Conservation (phyloP, 371 early-diverging fungal genomes). For the Rhizomucor pusillus region DNA sequence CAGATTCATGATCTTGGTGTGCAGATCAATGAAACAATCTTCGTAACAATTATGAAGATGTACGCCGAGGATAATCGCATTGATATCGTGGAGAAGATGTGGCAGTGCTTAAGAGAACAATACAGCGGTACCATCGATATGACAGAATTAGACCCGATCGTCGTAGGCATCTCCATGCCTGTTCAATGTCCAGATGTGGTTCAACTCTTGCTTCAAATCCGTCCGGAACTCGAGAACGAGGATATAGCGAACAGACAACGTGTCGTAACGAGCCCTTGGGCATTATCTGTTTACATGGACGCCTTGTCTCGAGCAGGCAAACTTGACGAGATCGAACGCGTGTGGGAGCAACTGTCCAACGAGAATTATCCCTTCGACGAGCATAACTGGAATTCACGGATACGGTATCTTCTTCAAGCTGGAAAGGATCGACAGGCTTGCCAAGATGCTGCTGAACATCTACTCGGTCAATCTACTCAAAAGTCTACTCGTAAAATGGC, state of each 20-base stretch:
- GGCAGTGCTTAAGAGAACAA: slow-evolving; percentile 19
- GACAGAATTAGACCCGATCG: slow-evolving; percentile 6
- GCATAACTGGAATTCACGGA: slow-evolving; percentile 42
- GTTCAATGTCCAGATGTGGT: background rate
- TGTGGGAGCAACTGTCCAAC: slow-evolving; percentile 24
- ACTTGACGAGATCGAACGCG: slow-evolving; percentile 14
- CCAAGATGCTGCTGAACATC: slow-evolving; percentile 6
- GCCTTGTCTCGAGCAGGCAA: slow-evolving; percentile 17
- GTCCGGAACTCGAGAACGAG: background rate
- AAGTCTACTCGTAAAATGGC: background rate
- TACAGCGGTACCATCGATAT: background rate
- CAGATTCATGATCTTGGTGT: slow-evolving; percentile 24
- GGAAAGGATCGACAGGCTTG: slow-evolving; percentile 19
- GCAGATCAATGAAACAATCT: slow-evolving; percentile 11
- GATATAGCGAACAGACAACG: background rate
- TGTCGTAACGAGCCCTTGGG: slow-evolving; percentile 18
- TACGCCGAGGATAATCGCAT: slow-evolving; percentile 18
- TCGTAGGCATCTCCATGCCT: slow-evolving; percentile 2
- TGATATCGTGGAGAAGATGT: slow-evolving; percentile 32
- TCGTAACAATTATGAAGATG: slow-evolving; percentile 31
- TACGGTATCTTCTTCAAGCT: slow-evolving; percentile 10
- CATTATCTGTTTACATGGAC: slow-evolving; percentile 37
- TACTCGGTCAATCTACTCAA: background rate
- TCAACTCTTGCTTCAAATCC: background rate
- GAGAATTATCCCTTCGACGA: slow-evolving; percentile 35